Evolutionary conservation across 495 filamentous ascomycete genomes (phyloP).

Genomic region (Glarea lozoyensis): DNA sequence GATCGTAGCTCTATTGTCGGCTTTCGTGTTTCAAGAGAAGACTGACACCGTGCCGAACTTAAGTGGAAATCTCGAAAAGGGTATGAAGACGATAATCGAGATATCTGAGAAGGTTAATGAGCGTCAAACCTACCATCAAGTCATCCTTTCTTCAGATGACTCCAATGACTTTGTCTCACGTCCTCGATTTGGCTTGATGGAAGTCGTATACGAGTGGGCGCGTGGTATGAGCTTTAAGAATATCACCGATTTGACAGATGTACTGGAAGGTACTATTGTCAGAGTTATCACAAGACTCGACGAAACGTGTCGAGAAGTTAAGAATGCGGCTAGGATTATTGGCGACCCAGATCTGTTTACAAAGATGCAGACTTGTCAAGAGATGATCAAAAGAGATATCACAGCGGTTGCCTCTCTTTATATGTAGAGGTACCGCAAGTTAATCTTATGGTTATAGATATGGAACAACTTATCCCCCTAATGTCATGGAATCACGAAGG

Average conservation of each 20-base stretch:
- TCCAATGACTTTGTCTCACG: conserved; percentile 82
- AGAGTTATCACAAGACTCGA: conserved; percentile 85
- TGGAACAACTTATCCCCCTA: too few species aligned
- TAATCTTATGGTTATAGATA: too few species aligned
- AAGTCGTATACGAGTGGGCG: conserved; percentile 98
- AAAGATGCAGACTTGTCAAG: conserved; percentile 95
- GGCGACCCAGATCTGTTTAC: conserved; percentile 88
- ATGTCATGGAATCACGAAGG: too few species aligned
- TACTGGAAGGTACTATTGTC: conserved; percentile 94
- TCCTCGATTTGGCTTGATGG: conserved; percentile 85
- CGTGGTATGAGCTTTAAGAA: conserved; percentile 96
- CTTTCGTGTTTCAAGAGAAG: conserved; percentile 99
- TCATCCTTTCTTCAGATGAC: conserved; percentile 81
- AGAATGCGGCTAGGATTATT: conserved; percentile 91
- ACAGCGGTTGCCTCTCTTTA: conserved; percentile 84
- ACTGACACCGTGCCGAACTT: conserved; percentile 78
- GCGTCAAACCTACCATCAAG: conserved; percentile 79
- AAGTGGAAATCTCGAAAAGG: conserved; percentile 73
- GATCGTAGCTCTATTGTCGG: conserved; percentile 86
- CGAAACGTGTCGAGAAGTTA: conserved; percentile 94
- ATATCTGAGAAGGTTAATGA: conserved; percentile 88
- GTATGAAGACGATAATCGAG: conserved; percentile 74
- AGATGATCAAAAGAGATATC: conserved; percentile 93
- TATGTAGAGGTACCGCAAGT: too few species aligned
- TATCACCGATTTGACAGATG: conserved; percentile 93